Percentiles rank a stretch among this genome's conserved stretches.
Conservation (phyloP, 2,329 filamentous ascomycete genomes). For the Hypoxylon sp. region DNA sequence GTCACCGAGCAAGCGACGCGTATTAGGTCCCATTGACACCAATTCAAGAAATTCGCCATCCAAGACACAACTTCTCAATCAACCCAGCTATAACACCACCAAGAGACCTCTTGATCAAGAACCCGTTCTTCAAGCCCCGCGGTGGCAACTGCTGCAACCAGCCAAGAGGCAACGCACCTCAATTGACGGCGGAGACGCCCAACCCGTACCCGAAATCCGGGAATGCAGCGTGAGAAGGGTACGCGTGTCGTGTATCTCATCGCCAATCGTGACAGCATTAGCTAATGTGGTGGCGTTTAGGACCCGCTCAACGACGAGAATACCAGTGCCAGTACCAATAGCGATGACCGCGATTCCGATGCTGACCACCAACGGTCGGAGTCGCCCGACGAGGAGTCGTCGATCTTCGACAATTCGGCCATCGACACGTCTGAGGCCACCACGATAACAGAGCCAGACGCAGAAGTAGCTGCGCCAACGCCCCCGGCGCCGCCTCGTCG, state of each 20-base stretch:
- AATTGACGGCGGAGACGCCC: conserved; percentile 11
- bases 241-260: conserved; percentile 3
- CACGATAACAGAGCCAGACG: conserved; percentile 65
- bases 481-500: conserved; percentile 43
- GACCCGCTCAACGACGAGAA: conserved; percentile 21
- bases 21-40: conserved; percentile 49
- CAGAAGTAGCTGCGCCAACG: conserved; percentile 27
- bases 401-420: conserved; percentile 66
- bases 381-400: conserved; percentile 62
- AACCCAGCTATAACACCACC: conserved; percentile 4
- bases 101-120: conserved; percentile 47
- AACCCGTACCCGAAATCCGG: conserved; percentile 13
- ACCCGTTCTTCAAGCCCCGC: conserved; percentile 13
- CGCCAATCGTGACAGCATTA: no score
- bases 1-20: conserved; percentile 53
- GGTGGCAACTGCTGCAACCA: conserved; percentile 16
- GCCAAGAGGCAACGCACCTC: conserved; percentile 48
- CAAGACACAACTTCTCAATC: conserved; percentile 30
- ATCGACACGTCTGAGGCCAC: conserved; percentile 66
- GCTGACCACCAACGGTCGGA: conserved; percentile 44
- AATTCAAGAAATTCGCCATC: conserved; percentile 49
- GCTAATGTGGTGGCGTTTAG: conserved; percentile 36
- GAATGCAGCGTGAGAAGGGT: conserved; percentile 29
- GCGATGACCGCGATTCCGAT: conserved; percentile 19
- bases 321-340: conserved; percentile 10